A percentile compares a stretch with the other conserved stretches of the same genome.
Conservation (phyloP, 1,284 basidiomycete genomes). For the Phellopilus nigrolimitatus region DNA sequence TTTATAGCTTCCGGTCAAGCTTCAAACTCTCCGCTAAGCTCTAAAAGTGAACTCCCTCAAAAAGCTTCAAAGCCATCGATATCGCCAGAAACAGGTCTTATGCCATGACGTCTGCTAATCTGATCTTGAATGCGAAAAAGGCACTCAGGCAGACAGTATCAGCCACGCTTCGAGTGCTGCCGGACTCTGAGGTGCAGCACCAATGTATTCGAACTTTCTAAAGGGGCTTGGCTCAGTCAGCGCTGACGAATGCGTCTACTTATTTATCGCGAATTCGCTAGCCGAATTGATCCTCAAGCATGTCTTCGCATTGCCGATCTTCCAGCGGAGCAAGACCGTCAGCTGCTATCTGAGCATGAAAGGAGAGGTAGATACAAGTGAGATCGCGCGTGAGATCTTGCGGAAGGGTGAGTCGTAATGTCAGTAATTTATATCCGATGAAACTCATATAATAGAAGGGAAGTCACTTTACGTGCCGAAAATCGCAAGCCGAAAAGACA, state of each 20-base stretch:
- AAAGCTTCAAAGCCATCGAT: too few species aligned
- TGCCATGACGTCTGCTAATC: not conserved
- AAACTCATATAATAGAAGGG: conserved; percentile 33
- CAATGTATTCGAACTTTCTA: conserved; percentile 45
- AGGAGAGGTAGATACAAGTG: conserved; percentile 59
- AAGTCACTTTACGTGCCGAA: conserved; percentile 70
- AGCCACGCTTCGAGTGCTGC: conserved; percentile 39
- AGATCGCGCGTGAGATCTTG: conserved; percentile 45
- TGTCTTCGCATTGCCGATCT: conserved; percentile 46
- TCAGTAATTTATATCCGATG: not conserved
- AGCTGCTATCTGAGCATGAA: conserved; percentile 78
- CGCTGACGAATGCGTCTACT: conserved; percentile 14
- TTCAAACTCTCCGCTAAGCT: not conserved
- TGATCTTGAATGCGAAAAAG: conserved; percentile 43
- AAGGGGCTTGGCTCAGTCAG: conserved; percentile 2
- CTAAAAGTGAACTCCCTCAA: not conserved
- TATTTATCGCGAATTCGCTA: conserved; percentile 26
- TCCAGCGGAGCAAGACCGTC: conserved; percentile 44
- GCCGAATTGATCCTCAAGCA: conserved; percentile 48
- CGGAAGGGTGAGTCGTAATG: conserved; percentile 36
- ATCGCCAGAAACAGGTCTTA: not conserved
- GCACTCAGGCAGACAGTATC: conserved; percentile 47
- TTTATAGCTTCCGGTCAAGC: too few species aligned
- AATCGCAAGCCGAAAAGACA: conserved; percentile 40
- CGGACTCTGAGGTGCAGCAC: conserved; percentile 41